A percentile compares a stretch with the other conserved stretches of the same genome.
These are phyloP conservation scores for Pseudocercospora vitis DNA, from an alignment of 2,329 filamentous ascomycete species.

Conservation along the genomic window DNA sequence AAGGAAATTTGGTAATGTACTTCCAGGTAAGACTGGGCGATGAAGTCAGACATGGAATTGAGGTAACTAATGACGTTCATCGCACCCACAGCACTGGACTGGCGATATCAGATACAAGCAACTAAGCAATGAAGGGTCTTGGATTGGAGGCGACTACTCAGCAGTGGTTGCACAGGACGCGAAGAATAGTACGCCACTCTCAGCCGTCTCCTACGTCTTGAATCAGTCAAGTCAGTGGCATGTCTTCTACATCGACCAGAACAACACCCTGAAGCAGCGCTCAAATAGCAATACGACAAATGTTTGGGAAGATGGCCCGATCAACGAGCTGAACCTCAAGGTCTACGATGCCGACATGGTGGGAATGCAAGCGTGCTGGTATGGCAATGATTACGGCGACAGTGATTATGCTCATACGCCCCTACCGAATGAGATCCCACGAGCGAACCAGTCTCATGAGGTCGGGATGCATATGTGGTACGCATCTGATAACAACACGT, in stretches of 20 bases:
- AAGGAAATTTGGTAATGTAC: conserved; percentile 45
- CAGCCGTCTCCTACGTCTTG: conserved; percentile 44
- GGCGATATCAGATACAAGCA: conserved; percentile 46
- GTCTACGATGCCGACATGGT: conserved; percentile 37
- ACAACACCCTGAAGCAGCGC: conserved; percentile 43
- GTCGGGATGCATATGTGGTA: conserved; percentile 50
- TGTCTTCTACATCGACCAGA: conserved; percentile 42
- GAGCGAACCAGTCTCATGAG: conserved; percentile 31
- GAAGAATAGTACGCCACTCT: conserved; percentile 47
- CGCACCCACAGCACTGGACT: conserved; percentile 43
- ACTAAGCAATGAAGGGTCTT: conserved; percentile 39
- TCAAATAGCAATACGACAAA: conserved; percentile 41
- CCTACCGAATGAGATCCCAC: conserved; percentile 32
- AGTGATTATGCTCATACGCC: conserved; percentile 44
- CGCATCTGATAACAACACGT: conserved; percentile 41
- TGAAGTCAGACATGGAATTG: no score
- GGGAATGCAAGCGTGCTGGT: conserved; percentile 43
- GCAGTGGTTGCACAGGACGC: conserved; percentile 45
- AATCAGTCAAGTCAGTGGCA: conserved; percentile 38
- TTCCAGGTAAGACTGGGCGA: no score
- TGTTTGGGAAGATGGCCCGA: conserved; percentile 43
- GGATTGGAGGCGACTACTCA: conserved; percentile 42
- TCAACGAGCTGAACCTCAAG: conserved; percentile 36
- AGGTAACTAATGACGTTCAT: no score
- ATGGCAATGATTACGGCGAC: conserved; percentile 40